phyloP scores from a whole-genome alignment of 495 filamentous ascomycete genomes.

The Hypoxylon fuscum region DNA sequence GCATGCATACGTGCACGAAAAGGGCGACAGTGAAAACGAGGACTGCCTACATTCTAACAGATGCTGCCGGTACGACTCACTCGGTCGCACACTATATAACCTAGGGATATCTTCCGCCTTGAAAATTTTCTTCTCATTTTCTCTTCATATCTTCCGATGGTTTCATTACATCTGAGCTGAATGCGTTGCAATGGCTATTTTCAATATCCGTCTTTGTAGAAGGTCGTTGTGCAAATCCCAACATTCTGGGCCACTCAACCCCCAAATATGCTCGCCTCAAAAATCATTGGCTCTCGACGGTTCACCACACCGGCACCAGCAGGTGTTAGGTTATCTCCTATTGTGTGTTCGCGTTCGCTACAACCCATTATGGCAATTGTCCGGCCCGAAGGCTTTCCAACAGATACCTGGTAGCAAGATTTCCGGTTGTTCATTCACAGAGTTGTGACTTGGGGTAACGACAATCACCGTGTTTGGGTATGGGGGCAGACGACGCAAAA shows the following conservation, averaged over 20 bases:
- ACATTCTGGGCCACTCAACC: conserved; percentile 26
- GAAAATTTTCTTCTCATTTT: conserved; percentile 1
- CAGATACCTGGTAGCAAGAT: too few relatives aligned
- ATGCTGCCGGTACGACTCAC: conserved; percentile 7
- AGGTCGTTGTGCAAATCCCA: conserved; percentile 30
- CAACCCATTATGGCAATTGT: conserved; percentile 20
- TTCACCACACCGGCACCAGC: conserved; percentile 5
- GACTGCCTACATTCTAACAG: conserved; percentile 21
- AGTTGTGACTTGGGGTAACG: conserved; percentile 23
- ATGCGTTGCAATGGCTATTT: conserved; percentile 25
- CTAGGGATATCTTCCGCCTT: conserved; percentile 21
- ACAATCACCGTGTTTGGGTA: conserved; percentile 26
- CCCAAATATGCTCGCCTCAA: conserved; percentile 21
- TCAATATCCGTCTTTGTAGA: conserved; percentile 21
- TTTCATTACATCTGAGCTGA: conserved; percentile 31
- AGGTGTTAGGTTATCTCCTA: conserved; percentile 13
- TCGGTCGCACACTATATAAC: conserved; percentile 34
- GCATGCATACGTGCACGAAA: conserved; percentile 13
- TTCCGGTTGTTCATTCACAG: conserved; percentile 21
- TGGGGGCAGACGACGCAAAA: conserved; percentile 2
- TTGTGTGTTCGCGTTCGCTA: conserved; percentile 19
- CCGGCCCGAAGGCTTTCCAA: conserved; percentile 22
- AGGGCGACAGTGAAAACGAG: conserved; percentile 4
- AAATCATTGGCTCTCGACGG: conserved; percentile 28
- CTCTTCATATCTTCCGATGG: conserved; percentile 17